phyloP scores from a whole-genome alignment of 1,284 basidiomycete species.

The Ustilago shanxiensis region DNA sequence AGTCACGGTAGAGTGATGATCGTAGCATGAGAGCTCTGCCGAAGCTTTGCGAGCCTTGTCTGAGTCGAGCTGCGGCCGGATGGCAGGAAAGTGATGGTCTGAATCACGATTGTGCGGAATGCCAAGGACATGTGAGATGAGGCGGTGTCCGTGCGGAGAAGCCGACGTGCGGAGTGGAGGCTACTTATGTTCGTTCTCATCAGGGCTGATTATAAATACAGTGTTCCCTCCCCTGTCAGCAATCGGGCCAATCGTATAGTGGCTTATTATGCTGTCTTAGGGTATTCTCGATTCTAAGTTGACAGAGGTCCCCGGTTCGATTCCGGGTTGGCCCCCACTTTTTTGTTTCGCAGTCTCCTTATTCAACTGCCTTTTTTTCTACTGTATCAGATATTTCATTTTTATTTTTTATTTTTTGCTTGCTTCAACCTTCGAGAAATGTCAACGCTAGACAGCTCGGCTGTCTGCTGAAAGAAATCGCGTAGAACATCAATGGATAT shows the following conservation, averaged over 20 bases:
- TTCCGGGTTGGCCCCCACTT: constrained; percentile 51
- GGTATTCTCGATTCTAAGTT: constrained; percentile 37
- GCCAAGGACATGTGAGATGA: constrained; percentile 9
- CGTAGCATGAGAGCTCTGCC: not conserved
- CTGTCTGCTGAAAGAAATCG: not conserved
- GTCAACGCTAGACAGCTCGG: not conserved
- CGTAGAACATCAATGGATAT: constrained; percentile 13
- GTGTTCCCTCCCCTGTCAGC: not conserved
- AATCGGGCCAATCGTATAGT: constrained; percentile 53
- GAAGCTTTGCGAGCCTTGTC: not conserved
- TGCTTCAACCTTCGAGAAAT: constrained; percentile 2
- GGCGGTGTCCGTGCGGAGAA: constrained; percentile 19
- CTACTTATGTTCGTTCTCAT: not conserved
- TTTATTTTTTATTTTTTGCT: not conserved
- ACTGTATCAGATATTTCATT: no score
- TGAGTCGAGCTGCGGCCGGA: not conserved
- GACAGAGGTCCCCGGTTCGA: constrained; percentile 60
- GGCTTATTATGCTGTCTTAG: constrained; percentile 62
- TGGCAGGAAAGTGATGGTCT: not conserved
- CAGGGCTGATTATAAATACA: constrained; percentile 16
- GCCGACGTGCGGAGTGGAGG: constrained; percentile 6
- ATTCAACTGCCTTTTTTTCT: no score
- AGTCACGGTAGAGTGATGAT: not conserved
- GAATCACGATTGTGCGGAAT: not conserved
- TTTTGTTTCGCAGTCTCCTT: not conserved